phyloP scores from a whole-genome alignment of 352 stramenopile species.

The Aphanomyces stellatus region DNA sequence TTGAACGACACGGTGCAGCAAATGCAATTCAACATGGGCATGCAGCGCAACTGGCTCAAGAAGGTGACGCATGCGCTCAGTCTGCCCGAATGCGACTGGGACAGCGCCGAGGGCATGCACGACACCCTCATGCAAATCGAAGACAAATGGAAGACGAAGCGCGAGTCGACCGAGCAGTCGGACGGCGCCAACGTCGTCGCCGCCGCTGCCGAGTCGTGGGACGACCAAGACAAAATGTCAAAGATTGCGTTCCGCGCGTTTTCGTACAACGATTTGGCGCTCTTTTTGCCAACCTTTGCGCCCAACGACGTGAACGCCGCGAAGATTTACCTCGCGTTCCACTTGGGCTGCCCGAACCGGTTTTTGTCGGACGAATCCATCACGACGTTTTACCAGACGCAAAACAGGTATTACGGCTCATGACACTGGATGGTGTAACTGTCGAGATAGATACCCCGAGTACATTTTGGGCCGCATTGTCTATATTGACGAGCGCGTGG shows the following conservation, averaged over 20 bases:
- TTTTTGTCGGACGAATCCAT: slow-evolving; percentile 85
- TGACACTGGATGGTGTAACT: neutral
- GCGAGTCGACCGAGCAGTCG: neutral
- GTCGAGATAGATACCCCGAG: slow-evolving; percentile 79
- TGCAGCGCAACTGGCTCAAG: slow-evolving; percentile 18
- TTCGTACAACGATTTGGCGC: slow-evolving; percentile 65
- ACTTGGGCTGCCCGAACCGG: slow-evolving; percentile 74
- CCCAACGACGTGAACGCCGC: slow-evolving; percentile 55
- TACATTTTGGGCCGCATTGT: slow-evolving; percentile 83
- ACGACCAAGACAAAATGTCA: slow-evolving; percentile 39
- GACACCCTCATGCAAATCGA: slow-evolving; percentile 3
- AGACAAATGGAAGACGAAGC: slow-evolving; percentile 11
- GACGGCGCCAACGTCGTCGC: neutral
- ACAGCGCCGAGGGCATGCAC: slow-evolving; percentile 7
- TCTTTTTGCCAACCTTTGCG: slow-evolving; percentile 78
- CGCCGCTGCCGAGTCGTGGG: neutral
- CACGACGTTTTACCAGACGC: slow-evolving; percentile 74
- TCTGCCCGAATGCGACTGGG: slow-evolving; percentile 2
- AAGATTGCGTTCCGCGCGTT: slow-evolving; percentile 86
- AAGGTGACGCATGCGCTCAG: slow-evolving; percentile 3
- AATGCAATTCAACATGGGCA: slow-evolving; percentile 15
- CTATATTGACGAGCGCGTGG: slow-evolving; percentile 79
- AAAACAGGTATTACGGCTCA: slow-evolving; percentile 47
- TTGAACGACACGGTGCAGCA: neutral
- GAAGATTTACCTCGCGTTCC: slow-evolving; percentile 80